Conservation (phyloP, 805 yeast genomes). For the Nakazawaea laoshanensis region DNA sequence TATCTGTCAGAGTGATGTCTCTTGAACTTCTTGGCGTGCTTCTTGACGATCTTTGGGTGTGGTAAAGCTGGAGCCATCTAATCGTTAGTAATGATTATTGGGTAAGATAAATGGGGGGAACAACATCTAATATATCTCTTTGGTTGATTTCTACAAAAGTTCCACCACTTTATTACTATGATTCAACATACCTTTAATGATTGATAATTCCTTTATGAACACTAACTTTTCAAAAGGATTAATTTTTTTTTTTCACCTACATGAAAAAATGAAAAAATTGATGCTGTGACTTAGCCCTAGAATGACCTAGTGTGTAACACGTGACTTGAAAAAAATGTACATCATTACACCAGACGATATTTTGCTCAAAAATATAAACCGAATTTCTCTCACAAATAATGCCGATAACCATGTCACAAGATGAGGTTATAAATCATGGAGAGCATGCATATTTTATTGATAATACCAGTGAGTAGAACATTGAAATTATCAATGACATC, state of each 20-base stretch:
- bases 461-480: slow-evolving; percentile 14
- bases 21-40: slow-evolving; percentile 98
- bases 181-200: slow-evolving; percentile 9
- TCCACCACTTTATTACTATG: slow-evolving; percentile 10
- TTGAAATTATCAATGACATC: background rate
- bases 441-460: slow-evolving; percentile 20
- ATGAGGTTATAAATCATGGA: background rate
- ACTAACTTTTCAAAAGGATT: slow-evolving; percentile 1
- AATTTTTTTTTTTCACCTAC: slow-evolving; percentile 1
- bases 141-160: slow-evolving; percentile 18
- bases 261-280: no score
- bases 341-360: no score
- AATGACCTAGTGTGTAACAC: no score
- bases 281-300: no score
- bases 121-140: no score
- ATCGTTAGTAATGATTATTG: no score
- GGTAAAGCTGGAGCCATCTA: slow-evolving; percentile 95
- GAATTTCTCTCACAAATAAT: no score
- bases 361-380: no score
- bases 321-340: no score
- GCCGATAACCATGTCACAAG: slow-evolving; percentile 4
- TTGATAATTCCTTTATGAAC: slow-evolving; percentile 6
- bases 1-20: slow-evolving; percentile 99
- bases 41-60: slow-evolving; percentile 99
- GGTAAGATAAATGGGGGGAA: no score